phyloP scores from a whole-genome alignment of 257 asterid species.

The Osmanthus fragrans region DNA sequence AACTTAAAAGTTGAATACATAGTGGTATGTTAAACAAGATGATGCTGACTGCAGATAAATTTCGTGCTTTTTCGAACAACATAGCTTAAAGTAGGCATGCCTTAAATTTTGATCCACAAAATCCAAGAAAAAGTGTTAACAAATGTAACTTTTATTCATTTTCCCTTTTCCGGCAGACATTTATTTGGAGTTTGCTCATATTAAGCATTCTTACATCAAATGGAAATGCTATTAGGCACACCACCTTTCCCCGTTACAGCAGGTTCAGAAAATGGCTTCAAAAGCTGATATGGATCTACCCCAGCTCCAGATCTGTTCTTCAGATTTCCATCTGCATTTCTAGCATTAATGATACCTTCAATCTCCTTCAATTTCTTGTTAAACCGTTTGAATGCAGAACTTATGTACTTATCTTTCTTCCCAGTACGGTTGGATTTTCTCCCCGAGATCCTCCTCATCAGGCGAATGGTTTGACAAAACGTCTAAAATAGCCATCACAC shows the following conservation, averaged over 20 bases:
- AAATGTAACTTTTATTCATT: neutral
- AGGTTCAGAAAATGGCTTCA: conserved; percentile 64
- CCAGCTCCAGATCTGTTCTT: conserved; percentile 82
- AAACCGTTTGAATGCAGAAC: conserved; percentile 52
- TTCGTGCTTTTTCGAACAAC: no score
- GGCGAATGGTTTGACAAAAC: conserved; percentile 77
- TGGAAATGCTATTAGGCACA: conserved; percentile 83
- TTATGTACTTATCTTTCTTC: conserved; percentile 38
- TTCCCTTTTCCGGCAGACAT: neutral
- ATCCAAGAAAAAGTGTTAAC: neutral
- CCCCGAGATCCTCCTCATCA: conserved; percentile 78
- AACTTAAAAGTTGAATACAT: no score
- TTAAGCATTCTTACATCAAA: conserved; percentile 30
- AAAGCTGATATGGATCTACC: conserved; percentile 61
- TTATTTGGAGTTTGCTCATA: neutral
- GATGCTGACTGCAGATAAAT: no score
- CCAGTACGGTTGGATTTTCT: conserved; percentile 41
- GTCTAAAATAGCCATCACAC: conserved; percentile 52
- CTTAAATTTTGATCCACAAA: neutral
- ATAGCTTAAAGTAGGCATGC: no score
- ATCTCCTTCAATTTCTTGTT: conserved; percentile 51
- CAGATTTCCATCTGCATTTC: conserved; percentile 37
- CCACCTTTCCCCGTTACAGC: conserved; percentile 79
- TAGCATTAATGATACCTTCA: conserved; percentile 63
- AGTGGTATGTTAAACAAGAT: no score